Evolutionary conservation across 2,329 filamentous ascomycete species (phyloP).

Genomic region (Calonectria hongkongensis): DNA sequence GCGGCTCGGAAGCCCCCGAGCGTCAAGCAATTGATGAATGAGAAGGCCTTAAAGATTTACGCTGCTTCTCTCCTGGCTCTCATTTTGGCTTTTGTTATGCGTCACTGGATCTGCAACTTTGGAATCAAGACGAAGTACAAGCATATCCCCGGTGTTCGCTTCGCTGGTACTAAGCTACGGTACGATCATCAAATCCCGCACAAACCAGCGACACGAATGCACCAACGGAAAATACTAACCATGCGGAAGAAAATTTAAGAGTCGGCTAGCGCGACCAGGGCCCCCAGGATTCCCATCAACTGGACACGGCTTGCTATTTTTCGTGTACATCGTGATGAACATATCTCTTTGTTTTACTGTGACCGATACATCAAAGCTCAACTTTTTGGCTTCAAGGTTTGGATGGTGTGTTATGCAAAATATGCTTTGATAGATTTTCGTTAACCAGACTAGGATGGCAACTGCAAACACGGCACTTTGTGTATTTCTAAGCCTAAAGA

Average conservation of each 20-base stretch:
- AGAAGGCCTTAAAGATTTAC: not conserved
- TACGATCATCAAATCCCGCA: not conserved
- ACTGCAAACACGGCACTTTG: constrained; percentile 9
- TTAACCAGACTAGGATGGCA: not conserved
- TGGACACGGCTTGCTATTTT: not conserved
- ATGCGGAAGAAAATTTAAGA: not conserved
- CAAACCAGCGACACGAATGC: not conserved
- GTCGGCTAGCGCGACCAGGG: not conserved
- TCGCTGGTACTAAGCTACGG: not conserved
- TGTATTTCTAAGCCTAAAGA: constrained; percentile 12
- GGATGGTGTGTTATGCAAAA: not conserved
- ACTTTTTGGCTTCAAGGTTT: constrained; percentile 6
- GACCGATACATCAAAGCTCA: constrained; percentile 2
- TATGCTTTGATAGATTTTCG: not conserved
- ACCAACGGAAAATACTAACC: not conserved
- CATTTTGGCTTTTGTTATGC: not conserved
- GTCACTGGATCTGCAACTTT: not conserved
- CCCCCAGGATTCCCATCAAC: not conserved
- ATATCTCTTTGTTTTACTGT: not conserved
- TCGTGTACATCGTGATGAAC: not conserved
- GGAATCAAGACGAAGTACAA: not conserved
- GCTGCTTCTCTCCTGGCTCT: not conserved
- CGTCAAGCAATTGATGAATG: constrained; percentile 18
- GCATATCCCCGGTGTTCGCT: not conserved
- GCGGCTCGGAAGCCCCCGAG: constrained; percentile 10